Evolutionary conservation across 257 asterid species (phyloP).

Genomic region (Leptodermis oblonga): DNA sequence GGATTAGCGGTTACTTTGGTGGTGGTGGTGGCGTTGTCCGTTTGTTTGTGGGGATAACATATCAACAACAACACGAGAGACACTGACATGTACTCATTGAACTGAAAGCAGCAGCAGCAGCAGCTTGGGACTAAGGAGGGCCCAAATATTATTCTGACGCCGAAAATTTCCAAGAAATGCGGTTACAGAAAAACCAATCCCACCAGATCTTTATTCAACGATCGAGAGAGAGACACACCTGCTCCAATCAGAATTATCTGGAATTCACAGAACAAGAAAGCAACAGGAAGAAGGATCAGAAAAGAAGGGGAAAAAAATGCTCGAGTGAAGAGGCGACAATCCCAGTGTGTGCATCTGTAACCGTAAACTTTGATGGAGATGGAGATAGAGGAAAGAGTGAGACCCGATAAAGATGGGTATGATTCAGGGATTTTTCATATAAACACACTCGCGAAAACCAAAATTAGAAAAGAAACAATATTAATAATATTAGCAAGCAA

Average conservation of each 20-base stretch:
- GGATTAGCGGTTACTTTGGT: not conserved
- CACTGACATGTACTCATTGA: constrained; percentile 25
- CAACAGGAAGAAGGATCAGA: not conserved
- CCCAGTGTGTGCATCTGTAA: not conserved
- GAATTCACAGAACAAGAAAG: not conserved
- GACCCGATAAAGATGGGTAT: not conserved
- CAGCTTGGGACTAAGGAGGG: constrained; percentile 3
- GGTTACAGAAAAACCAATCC: not conserved
- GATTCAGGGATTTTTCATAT: not conserved
- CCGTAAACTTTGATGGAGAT: constrained; percentile 11
- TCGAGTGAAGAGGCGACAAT: too few species aligned
- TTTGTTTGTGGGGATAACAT: constrained; percentile 14
- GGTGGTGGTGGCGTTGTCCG: constrained; percentile 28
- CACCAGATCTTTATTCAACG: constrained; percentile 10
- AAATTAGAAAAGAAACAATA: not conserved
- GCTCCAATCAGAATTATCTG: not conserved
- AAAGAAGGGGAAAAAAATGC: too few species aligned
- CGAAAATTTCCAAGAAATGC: constrained; percentile 10
- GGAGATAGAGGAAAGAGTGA: not conserved
- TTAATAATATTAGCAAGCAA: not conserved
- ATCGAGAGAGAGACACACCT: not conserved
- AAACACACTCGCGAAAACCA: not conserved
- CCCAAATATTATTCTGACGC: constrained; percentile 11
- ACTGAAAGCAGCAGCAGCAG: constrained; percentile 9
- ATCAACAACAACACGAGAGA: not conserved